A percentile compares a stretch with the other conserved stretches of the same genome.
phyloP scores from a whole-genome alignment of 257 asterid species.

The Solanum neorickii region DNA sequence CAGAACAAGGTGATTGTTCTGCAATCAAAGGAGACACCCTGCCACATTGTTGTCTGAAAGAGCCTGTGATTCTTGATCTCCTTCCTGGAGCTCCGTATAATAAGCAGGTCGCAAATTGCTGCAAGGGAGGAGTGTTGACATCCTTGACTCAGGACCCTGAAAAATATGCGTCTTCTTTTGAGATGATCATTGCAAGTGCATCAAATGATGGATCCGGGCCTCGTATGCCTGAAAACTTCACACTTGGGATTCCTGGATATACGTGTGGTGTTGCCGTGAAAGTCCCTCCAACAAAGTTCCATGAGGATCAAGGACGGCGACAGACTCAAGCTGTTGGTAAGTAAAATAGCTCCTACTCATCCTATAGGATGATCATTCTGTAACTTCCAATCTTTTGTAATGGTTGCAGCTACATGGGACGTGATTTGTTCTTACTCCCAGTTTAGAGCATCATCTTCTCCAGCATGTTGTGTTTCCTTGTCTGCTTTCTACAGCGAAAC shows the following conservation, averaged over 20 bases:
- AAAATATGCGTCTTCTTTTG: slow-evolving; percentile 26
- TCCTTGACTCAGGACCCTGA: slow-evolving; percentile 43
- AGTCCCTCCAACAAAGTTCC: slow-evolving; percentile 50
- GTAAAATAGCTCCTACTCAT: neutral
- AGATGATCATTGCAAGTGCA: slow-evolving; percentile 36
- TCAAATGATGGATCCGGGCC: neutral
- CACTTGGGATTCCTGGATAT: slow-evolving; percentile 59
- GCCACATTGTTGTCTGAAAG: slow-evolving; percentile 65
- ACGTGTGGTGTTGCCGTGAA: slow-evolving; percentile 45
- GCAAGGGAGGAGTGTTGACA: slow-evolving; percentile 62
- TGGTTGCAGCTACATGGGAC: slow-evolving; percentile 58
- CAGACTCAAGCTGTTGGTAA: slow-evolving; percentile 65
- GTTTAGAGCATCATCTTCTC: slow-evolving; percentile 46
- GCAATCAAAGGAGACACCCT: slow-evolving; percentile 18
- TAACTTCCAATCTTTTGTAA: neutral
- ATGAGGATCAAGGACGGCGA: slow-evolving; percentile 51
- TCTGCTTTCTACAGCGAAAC: slow-evolving; percentile 65
- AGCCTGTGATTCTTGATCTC: slow-evolving; percentile 60
- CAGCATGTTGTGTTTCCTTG: slow-evolving; percentile 66
- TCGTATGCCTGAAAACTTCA: slow-evolving; percentile 33
- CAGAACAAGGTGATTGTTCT: slow-evolving; percentile 75
- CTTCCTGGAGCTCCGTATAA: slow-evolving; percentile 49
- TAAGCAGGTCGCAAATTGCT: slow-evolving; percentile 51
- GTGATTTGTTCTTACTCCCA: slow-evolving; percentile 68
- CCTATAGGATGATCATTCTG: neutral